Conservation (phyloP, 176 grass and related monocot genomes). For the Dendrocalamus sinicus region DNA sequence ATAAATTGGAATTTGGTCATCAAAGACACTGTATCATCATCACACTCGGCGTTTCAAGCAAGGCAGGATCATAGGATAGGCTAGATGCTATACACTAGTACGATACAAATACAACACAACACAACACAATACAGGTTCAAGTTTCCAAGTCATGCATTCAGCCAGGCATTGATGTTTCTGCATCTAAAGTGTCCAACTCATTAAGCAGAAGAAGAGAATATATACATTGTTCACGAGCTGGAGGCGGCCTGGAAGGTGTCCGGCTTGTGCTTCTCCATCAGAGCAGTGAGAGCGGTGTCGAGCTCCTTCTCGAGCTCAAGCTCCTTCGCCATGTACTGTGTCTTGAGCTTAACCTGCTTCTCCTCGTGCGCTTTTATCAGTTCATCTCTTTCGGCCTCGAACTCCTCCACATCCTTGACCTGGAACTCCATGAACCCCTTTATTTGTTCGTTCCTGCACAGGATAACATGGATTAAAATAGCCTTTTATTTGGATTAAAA, state of each 20-base stretch:
- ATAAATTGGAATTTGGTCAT: too few relatives aligned
- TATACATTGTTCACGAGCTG: conserved; percentile 20
- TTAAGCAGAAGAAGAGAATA: too few relatives aligned
- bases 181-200: neutral
- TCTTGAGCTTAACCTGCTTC: conserved; percentile 57
- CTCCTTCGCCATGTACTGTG: conserved; percentile 68
- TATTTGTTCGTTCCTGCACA: conserved; percentile 64
- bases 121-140: neutral
- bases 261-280: conserved; percentile 83
- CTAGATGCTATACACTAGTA: neutral
- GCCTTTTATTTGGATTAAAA: neutral
- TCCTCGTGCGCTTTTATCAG: conserved; percentile 60
- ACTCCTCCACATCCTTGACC: conserved; percentile 65
- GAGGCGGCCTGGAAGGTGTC: conserved; percentile 61
- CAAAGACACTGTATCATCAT: too few relatives aligned
- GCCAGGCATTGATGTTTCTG: neutral
- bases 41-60: neutral
- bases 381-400: conserved; percentile 58
- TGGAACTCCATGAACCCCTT: conserved; percentile 66
- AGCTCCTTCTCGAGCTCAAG: conserved; percentile 62
- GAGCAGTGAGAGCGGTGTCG: conserved; percentile 45
- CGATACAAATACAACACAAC: neutral
- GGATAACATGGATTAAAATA: neutral
- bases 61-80: neutral
- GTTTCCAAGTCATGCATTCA: neutral